These are phyloP conservation scores for Aegilops tauschii DNA, from an alignment of 176 grass and related monocot species.

Conservation along the genomic window DNA sequence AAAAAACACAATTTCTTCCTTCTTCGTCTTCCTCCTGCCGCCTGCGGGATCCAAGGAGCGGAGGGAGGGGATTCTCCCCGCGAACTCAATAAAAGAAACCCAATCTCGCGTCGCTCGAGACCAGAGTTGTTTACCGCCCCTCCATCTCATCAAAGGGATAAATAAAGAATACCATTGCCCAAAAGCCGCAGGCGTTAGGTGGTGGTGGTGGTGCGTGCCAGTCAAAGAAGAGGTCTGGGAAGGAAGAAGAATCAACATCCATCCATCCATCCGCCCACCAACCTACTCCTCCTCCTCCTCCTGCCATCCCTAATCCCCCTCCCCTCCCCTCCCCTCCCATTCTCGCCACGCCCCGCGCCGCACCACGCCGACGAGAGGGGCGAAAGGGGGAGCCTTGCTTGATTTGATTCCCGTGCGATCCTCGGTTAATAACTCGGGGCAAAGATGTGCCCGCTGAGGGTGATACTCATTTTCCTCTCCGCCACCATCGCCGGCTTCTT, in stretches of 20 bases:
- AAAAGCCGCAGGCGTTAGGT: slow-evolving; percentile 16
- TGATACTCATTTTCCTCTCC: slow-evolving; percentile 92
- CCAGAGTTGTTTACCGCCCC: not conserved
- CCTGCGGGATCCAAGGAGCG: not conserved
- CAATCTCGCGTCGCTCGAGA: not conserved
- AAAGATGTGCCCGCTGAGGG: slow-evolving; percentile 79
- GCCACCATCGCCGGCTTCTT: slow-evolving; percentile 97
- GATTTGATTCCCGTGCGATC: not conserved
- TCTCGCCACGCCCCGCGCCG: not conserved
- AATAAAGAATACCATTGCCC: not conserved
- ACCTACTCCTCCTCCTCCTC: not conserved
- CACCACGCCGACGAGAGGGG: not conserved
- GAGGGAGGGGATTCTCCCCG: not conserved
- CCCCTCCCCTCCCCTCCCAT: not conserved
- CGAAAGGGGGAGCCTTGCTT: not conserved
- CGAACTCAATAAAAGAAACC: not conserved
- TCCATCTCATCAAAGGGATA: not conserved
- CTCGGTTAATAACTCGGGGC: no score
- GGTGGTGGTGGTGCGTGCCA: slow-evolving; percentile 15
- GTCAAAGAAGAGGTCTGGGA: slow-evolving; percentile 5
- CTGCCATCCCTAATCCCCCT: not conserved
- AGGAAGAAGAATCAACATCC: not conserved
- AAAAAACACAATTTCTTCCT: not conserved
- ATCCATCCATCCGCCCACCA: not conserved
- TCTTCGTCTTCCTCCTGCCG: slow-evolving; percentile 26